These are phyloP conservation scores for Omphalea diandra DNA, from an alignment of 441 rosid species.

Conservation along the genomic window DNA sequence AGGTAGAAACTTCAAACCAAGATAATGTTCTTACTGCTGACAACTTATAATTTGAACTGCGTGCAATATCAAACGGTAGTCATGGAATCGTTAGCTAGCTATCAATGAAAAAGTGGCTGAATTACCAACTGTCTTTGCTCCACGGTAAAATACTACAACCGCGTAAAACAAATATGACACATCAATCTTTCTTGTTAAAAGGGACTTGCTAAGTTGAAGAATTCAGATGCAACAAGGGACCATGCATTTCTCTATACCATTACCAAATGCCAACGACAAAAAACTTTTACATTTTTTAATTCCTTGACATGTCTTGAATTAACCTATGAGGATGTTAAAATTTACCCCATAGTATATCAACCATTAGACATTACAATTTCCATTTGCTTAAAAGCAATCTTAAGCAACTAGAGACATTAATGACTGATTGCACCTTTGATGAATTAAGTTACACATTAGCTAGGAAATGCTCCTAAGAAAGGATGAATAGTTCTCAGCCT, in stretches of 20 bases:
- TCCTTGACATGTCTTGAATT: neutral
- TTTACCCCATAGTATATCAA: neutral
- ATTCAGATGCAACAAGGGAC: neutral
- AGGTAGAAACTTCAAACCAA: slow-evolving; percentile 5
- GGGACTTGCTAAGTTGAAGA: neutral
- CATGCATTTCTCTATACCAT: neutral
- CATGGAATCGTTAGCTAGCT: neutral
- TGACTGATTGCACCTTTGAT: neutral
- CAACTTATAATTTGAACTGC: slow-evolving; percentile 13
- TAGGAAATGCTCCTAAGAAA: neutral
- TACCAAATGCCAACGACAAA: neutral
- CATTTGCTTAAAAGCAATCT: neutral
- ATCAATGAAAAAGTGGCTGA: neutral
- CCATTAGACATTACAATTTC: neutral
- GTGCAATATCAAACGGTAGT: neutral
- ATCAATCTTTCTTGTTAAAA: neutral
- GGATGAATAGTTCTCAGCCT: neutral
- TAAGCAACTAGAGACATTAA: neutral
- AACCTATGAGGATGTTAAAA: neutral
- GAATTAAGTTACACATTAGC: neutral
- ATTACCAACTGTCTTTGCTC: neutral
- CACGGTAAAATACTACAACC: neutral
- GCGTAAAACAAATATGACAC: neutral
- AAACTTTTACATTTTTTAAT: neutral
- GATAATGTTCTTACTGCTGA: neutral